Evolutionary conservation across 129 eudicot species (phyloP).

Genomic region (Lactuca saligna): DNA sequence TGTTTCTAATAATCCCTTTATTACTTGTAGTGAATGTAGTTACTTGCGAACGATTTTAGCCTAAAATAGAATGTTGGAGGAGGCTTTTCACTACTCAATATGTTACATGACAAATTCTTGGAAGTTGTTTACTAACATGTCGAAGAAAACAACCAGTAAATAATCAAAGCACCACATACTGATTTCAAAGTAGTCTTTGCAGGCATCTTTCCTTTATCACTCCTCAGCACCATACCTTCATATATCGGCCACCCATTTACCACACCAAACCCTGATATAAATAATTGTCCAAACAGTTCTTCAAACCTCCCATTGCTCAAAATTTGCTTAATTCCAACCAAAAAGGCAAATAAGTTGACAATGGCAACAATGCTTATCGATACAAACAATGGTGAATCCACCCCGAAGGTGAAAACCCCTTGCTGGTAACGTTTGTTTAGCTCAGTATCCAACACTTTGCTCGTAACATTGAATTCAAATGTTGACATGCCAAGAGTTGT

Average conservation of each 20-base stretch:
- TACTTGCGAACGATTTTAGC: too few species aligned
- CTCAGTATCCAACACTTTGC: slow-evolving; percentile 42
- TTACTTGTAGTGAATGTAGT: too few species aligned
- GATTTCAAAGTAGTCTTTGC: slow-evolving; percentile 37
- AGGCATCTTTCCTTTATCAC: slow-evolving; percentile 63
- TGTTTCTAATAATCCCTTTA: too few species aligned
- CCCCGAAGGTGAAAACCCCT: slow-evolving; percentile 53
- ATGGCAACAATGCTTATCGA: slow-evolving; percentile 30
- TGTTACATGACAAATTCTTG: neutral
- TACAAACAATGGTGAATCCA: slow-evolving; percentile 41
- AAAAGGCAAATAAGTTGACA: slow-evolving; percentile 34
- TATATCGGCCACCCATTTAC: slow-evolving; percentile 53
- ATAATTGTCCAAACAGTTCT: slow-evolving; percentile 36
- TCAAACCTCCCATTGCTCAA: slow-evolving; percentile 14
- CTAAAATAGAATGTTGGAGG: neutral
- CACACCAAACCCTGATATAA: slow-evolving; percentile 52
- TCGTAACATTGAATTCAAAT: slow-evolving; percentile 41
- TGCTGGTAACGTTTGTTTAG: slow-evolving; percentile 45
- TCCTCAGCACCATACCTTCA: slow-evolving; percentile 57
- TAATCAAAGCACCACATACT: slow-evolving; percentile 14
- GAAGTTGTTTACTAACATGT: slow-evolving; percentile 7
- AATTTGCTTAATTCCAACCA: slow-evolving; percentile 18
- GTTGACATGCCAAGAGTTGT: slow-evolving; percentile 33
- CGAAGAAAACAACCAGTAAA: slow-evolving; percentile 8
- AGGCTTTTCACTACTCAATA: neutral